Evolutionary conservation across 2,329 filamentous ascomycete genomes (phyloP), one percentile per base, ranked within the genome.

Genomic region (Trichoderma koningiopsis): DNA sequence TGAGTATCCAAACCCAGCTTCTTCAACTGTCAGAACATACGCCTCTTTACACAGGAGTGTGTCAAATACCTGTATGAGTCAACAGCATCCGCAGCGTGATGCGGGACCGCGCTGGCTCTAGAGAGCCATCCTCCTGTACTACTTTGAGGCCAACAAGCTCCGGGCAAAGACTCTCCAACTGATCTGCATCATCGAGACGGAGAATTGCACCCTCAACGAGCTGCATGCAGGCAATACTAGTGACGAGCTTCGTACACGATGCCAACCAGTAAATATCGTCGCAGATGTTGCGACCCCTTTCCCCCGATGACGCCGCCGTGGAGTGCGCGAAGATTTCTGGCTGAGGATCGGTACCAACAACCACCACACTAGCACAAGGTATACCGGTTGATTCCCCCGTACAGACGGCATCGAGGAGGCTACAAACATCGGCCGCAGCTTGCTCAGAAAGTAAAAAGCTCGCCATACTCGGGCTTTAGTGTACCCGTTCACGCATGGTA

Each of bases 101-200:
- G 27, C 52, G 52, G 14, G 57, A 60, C 35, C 5, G 35, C 4
- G 57, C 57, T 4, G 35, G 57, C 24, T n/a, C 35, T 11, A 60
- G 14, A 60, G 57, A 29, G 57, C 57, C 57, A 29, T 60, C 37
- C 11, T 60, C 57, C 24, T 29, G 57, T 14, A 43, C 57, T 5
- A 60, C 57, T 16, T 60, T 60, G 57, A 60, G 57, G 37, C 31
- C 8, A n/a, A 19, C 57, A 47, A 60, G 37, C 57, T 60, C 57
- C 11, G 57, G 35, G 22, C 57, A 60, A 8, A 60, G 37, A 24
- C 24, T 16, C 11, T 60, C 57, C 14, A 60, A n/a, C 16, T 60
- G 58, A 5, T 60, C 58, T n/a, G 58, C 35, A 29, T 60, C 37
- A 31, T 60, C 58, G 19, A 60, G 58, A 29, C 16, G 22, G 22